Evolutionary conservation across 352 stramenopile species (phyloP).

Genomic region (Globisporangium lucens): DNA sequence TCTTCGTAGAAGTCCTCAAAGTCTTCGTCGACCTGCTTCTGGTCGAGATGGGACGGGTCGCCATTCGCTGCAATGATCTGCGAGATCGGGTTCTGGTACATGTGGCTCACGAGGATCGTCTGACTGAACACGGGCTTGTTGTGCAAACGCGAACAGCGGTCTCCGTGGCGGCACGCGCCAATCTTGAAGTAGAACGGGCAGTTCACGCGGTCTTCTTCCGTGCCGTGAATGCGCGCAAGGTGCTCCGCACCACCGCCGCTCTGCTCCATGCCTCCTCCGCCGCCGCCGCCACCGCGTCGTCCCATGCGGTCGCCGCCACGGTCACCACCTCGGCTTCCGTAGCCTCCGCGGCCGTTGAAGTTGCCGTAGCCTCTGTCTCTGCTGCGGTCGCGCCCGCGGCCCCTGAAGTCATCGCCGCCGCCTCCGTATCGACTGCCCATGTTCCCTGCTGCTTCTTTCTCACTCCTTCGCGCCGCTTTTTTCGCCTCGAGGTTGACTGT

Average conservation of each 20-base stretch:
- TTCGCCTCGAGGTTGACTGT: conserved; percentile 1
- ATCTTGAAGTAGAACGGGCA: conserved; percentile 99
- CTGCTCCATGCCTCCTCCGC: conserved; percentile 48
- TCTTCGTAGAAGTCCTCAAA: conserved; percentile 97
- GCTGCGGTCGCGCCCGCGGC: conserved; percentile 65
- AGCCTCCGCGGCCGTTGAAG: conserved; percentile 19
- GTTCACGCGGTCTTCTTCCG: conserved; percentile 97
- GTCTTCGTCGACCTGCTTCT: conserved; percentile 93
- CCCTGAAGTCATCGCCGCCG: conserved; percentile 56
- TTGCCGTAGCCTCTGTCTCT: conserved; percentile 51
- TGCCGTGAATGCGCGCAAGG: conserved; percentile 97
- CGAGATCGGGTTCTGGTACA: conserved; percentile 96
- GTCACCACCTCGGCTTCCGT: conserved; percentile 30
- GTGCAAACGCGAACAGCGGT: conserved; percentile 97
- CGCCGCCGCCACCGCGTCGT: conserved; percentile 32
- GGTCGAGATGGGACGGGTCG: conserved; percentile 77
- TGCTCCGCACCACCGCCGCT: conserved; percentile 91
- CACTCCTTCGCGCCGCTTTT: no score
- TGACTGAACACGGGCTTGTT: conserved; percentile 98
- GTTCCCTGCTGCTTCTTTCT: not conserved
- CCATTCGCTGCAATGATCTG: conserved; percentile 89
- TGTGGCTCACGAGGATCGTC: conserved; percentile 98
- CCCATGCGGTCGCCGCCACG: conserved; percentile 54
- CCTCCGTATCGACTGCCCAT: conserved; percentile 71
- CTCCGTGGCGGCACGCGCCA: conserved; percentile 98